These are phyloP conservation scores for Coniochaeta ligniaria DNA, from an alignment of 2,329 filamentous ascomycete genomes.

Conservation along the genomic window DNA sequence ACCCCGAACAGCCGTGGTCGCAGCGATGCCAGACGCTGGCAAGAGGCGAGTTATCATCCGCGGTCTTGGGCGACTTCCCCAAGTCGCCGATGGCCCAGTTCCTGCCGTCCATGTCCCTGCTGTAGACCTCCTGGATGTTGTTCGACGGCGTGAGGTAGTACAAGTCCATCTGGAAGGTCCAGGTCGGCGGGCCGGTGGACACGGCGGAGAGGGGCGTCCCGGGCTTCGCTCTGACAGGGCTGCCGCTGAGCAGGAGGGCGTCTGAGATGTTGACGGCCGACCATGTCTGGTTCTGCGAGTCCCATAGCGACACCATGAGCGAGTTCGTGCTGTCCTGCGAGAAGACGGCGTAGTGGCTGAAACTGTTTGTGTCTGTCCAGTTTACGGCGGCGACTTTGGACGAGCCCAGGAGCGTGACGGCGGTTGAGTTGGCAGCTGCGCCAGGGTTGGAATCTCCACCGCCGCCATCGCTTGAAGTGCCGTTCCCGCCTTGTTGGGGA, in stretches of 20 bases:
- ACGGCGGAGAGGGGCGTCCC: background rate
- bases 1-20: background rate
- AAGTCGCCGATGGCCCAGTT: background rate
- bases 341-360: conserved; percentile 3
- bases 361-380: background rate
- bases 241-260: background rate
- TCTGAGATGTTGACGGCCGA: background rate
- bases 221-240: background rate
- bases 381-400: conserved; percentile 1
- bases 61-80: background rate
- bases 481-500: background rate
- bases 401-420: background rate
- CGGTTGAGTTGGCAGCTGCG: background rate
- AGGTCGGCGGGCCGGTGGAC: background rate
- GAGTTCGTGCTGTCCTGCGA: conserved; percentile 1
- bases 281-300: conserved; percentile 3
- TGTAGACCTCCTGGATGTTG: background rate
- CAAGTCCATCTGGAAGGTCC: background rate
- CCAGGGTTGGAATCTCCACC: too few species aligned
- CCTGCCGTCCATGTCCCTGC: background rate
- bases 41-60: background rate
- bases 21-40: conserved; percentile 1
- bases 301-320: conserved; percentile 3
- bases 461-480: background rate
- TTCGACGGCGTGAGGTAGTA: background rate